Evolutionary conservation across 2,329 filamentous ascomycete genomes (phyloP), one percentile per base, ranked within the genome.

Genomic region (Elsinoe australis): DNA sequence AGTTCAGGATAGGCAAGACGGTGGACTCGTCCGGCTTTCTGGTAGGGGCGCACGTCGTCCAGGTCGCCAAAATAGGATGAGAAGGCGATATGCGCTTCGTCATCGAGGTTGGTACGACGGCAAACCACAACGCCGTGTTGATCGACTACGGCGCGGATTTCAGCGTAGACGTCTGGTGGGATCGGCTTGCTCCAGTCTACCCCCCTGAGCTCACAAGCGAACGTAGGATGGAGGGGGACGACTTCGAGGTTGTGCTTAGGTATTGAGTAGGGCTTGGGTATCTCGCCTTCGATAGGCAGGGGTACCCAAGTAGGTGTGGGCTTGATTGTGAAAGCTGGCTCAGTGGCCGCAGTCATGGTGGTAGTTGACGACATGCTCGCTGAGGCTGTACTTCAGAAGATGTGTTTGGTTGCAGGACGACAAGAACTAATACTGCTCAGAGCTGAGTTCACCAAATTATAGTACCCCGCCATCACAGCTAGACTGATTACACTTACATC

Each of bases 111-210:
- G 1, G 76, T 75, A 10, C 67, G 57, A 31, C 73, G 72, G 57
- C 78, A 71, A 15, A 76, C 69, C 29, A 68, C 62, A 15, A 77
- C 69, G 17, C 74, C 75, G 53, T 78, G 75, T 72, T 76, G 58
- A 14, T 55, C 35, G 32, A 58, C 54, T 15, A 51, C 47, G 24
- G 39, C 45, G n/a, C 49, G 49, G 12, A 58, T 52, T 42, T 57
- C 51, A 5, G 47, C 29, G 34, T 55, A 58, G 9, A 51, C 51
- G 32, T 51, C 51, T 17, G 47, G 19, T 12, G 49, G 14, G 8
- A 58, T 49, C 1, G 56, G 50, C 18, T 52, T 35, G 15, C 42
- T 51, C 49, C 54, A 54, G 45, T 55, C 49, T 14, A 54, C 49
- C 18, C 54, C 54, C 4, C 24, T 26, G 6, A 54, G 41, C 19